These are phyloP conservation scores for Primulina huaijiensis DNA, from an alignment of 257 asterid species.

Conservation along the genomic window DNA sequence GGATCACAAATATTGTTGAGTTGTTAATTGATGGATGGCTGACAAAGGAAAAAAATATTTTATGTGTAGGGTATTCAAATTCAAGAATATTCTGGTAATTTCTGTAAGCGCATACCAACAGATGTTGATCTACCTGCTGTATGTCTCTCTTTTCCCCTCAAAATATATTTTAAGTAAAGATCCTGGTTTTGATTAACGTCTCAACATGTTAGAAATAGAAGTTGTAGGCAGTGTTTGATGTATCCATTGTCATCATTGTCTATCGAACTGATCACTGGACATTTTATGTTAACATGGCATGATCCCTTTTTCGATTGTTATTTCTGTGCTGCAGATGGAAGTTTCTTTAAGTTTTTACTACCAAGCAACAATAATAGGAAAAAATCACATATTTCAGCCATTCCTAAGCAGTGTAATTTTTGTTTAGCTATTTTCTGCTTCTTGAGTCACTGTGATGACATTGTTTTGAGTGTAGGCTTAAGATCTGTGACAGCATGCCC, in stretches of 20 bases:
- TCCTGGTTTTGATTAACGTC: slow-evolving; percentile 15
- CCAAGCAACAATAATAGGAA: slow-evolving; percentile 3
- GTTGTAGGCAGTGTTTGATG: neutral
- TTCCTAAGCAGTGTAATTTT: neutral
- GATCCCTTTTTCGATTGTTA: slow-evolving; percentile 3
- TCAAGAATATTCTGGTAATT: slow-evolving; percentile 91
- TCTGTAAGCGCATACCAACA: slow-evolving; percentile 94
- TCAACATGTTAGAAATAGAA: neutral
- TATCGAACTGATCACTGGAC: neutral
- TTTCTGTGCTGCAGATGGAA: neutral
- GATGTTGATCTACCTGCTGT: slow-evolving; percentile 98
- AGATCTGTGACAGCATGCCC: slow-evolving; percentile 1
- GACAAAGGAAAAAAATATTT: slow-evolving; percentile 1
- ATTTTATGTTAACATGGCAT: slow-evolving; percentile 4
- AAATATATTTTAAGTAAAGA: neutral
- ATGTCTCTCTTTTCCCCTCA: slow-evolving; percentile 41
- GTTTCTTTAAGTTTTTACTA: slow-evolving; percentile 2
- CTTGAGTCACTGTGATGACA: neutral
- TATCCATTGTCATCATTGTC: neutral
- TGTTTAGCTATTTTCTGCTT: neutral
- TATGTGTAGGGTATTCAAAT: slow-evolving; percentile 88
- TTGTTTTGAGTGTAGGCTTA: neutral
- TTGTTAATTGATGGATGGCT: slow-evolving; percentile 19
- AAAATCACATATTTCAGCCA: neutral
- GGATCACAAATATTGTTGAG: slow-evolving; percentile 12